Evolutionary conservation across 2,329 filamentous ascomycete species (phyloP).

Genomic region (Pseudogymnoascus sp.): DNA sequence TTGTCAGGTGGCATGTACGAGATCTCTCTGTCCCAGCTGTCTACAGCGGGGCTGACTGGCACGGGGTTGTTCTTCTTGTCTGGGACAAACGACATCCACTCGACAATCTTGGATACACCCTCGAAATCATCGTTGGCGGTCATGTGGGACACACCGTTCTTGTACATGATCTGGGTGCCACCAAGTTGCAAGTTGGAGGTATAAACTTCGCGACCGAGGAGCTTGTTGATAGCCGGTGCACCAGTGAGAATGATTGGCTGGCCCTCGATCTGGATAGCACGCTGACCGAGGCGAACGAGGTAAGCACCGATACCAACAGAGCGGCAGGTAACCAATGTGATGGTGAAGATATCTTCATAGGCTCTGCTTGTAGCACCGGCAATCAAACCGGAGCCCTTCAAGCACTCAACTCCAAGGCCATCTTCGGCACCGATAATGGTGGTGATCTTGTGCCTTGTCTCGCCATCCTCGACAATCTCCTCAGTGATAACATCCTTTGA

Average conservation of each 20-base stretch:
- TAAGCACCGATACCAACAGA: constrained; percentile 99
- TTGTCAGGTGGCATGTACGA: constrained; percentile 72
- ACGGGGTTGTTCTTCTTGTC: constrained; percentile 91
- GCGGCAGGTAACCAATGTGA: constrained; percentile 93
- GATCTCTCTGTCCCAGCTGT: constrained; percentile 89
- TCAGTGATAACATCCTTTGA: constrained; percentile 79
- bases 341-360: constrained; percentile 98
- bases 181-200: constrained; percentile 98
- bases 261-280: constrained; percentile 97
- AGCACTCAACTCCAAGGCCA: constrained; percentile 92
- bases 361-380: constrained; percentile 93
- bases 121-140: constrained; percentile 96
- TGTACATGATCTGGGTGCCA: constrained; percentile 99
- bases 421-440: constrained; percentile 91
- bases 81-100: constrained; percentile 96
- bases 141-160: constrained; percentile 98
- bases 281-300: constrained; percentile 93
- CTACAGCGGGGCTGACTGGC: constrained; percentile 78
- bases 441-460: constrained; percentile 87
- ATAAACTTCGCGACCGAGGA: constrained; percentile 96
- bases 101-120: constrained; percentile 93
- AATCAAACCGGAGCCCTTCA: constrained; percentile 95
- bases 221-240: constrained; percentile 94
- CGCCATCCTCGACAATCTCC: constrained; percentile 74
- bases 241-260: constrained; percentile 98